phyloP scores from a whole-genome alignment of 495 filamentous ascomycete species.

The Glonium stellatum region DNA sequence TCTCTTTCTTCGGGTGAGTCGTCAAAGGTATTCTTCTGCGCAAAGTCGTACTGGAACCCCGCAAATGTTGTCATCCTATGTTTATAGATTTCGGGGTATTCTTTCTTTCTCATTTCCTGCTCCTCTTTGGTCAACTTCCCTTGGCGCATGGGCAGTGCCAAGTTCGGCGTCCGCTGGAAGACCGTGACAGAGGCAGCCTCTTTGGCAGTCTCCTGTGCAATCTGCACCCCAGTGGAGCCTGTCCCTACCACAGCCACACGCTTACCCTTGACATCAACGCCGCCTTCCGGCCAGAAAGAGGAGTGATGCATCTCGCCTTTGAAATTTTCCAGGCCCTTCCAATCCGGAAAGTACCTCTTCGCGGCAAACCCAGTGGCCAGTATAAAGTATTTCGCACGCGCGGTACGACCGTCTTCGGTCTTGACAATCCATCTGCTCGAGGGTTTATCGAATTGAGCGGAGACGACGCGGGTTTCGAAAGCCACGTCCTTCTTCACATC shows the following conservation, averaged over 20 bases:
- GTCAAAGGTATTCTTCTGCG: slow-evolving; percentile 40
- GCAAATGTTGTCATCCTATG: slow-evolving; percentile 42
- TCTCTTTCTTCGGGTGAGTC: slow-evolving; percentile 44
- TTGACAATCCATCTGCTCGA: slow-evolving; percentile 43
- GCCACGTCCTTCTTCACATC: slow-evolving; percentile 46
- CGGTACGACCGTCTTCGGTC: slow-evolving; percentile 42
- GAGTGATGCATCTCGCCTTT: slow-evolving; percentile 50
- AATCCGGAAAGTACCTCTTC: slow-evolving; percentile 42
- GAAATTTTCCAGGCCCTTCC: slow-evolving; percentile 48
- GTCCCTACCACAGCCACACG: slow-evolving; percentile 53
- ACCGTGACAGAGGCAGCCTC: slow-evolving; percentile 39
- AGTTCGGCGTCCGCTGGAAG: slow-evolving; percentile 48
- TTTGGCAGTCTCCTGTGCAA: slow-evolving; percentile 42
- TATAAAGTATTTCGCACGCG: slow-evolving; percentile 44
- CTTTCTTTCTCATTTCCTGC: slow-evolving; percentile 19
- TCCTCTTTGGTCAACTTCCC: slow-evolving; percentile 23
- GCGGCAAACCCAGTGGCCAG: slow-evolving; percentile 42
- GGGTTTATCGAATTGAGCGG: slow-evolving; percentile 41
- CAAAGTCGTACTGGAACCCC: slow-evolving; percentile 43
- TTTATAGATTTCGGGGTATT: slow-evolving; percentile 43
- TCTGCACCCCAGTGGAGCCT: slow-evolving; percentile 53
- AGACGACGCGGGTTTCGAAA: slow-evolving; percentile 45
- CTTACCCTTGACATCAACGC: slow-evolving; percentile 45
- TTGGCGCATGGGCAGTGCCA: slow-evolving; percentile 29
- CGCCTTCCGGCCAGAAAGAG: slow-evolving; percentile 51